Conservation (phyloP, 2,329 filamentous ascomycete species). For the Claviceps fusiformis region DNA sequence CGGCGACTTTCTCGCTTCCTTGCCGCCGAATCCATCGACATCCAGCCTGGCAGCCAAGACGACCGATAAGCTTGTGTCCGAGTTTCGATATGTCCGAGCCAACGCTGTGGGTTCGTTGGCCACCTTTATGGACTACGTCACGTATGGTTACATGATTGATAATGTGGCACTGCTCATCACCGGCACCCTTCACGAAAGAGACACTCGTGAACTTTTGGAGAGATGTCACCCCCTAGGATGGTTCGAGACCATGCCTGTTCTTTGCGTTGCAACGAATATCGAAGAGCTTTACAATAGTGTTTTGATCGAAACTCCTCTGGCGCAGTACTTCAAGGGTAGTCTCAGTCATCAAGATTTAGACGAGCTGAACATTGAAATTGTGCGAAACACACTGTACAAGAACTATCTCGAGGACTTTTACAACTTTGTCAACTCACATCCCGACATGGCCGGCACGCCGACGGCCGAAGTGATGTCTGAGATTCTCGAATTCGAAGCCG, state of each 20-base stretch:
- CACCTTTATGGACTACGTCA: slow-evolving; percentile 95
- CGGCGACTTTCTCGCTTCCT: slow-evolving; percentile 85
- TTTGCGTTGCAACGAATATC: slow-evolving; percentile 95
- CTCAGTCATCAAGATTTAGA: slow-evolving; percentile 93
- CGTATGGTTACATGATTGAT: slow-evolving; percentile 99
- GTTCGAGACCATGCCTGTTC: slow-evolving; percentile 98
- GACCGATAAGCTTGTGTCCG: slow-evolving; percentile 93
- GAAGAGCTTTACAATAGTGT: slow-evolving; percentile 98
- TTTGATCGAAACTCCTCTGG: slow-evolving; percentile 88
- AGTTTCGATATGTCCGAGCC: slow-evolving; percentile 91
- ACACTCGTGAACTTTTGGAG: slow-evolving; percentile 88
- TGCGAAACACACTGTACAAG: slow-evolving; percentile 97
- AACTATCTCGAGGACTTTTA: slow-evolving; percentile 98
- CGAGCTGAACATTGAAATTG: slow-evolving; percentile 98
- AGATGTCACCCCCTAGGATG: slow-evolving; percentile 93
- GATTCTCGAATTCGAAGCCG: slow-evolving; percentile 91
- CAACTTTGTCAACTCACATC: slow-evolving; percentile 79
- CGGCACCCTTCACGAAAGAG: slow-evolving; percentile 90
- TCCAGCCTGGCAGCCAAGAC: slow-evolving; percentile 89
- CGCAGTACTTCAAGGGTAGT: slow-evolving; percentile 93
- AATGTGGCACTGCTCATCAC: slow-evolving; percentile 97
- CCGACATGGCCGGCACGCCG: slow-evolving; percentile 76
- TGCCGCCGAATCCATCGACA: slow-evolving; percentile 93
- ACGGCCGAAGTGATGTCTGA: slow-evolving; percentile 93
- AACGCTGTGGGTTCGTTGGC: slow-evolving; percentile 85